These are phyloP conservation scores for Yamadazyma conglobata DNA, from an alignment of 1,139 yeast genomes.

Conservation along the genomic window DNA sequence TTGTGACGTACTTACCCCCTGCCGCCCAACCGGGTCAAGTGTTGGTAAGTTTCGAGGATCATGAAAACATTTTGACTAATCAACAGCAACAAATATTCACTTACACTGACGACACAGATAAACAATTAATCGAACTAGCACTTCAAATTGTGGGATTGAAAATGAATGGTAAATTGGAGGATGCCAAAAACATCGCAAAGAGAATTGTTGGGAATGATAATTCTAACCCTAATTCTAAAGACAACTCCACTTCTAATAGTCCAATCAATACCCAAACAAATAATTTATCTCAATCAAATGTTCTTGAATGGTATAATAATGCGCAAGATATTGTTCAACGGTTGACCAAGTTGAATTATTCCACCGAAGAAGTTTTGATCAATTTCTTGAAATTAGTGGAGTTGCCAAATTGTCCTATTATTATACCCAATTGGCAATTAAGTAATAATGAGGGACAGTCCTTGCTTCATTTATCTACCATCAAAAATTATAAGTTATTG, in stretches of 20 bases:
- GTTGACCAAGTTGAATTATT: slow-evolving; percentile 41
- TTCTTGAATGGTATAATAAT: slow-evolving; percentile 47
- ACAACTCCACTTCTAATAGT: slow-evolving; percentile 8
- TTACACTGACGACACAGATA: slow-evolving; percentile 87
- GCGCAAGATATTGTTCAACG: slow-evolving; percentile 50
- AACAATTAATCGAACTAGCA: slow-evolving; percentile 88
- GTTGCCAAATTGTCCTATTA: slow-evolving; percentile 57
- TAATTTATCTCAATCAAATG: slow-evolving; percentile 9
- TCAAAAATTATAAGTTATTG: slow-evolving; percentile 65
- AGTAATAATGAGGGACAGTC: slow-evolving; percentile 84
- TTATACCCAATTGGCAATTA: slow-evolving; percentile 74
- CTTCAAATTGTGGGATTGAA: slow-evolving; percentile 90
- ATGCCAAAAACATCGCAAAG: slow-evolving; percentile 86
- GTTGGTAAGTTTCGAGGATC: slow-evolving; percentile 71
- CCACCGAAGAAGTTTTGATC: slow-evolving; percentile 58
- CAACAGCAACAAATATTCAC: slow-evolving; percentile 67
- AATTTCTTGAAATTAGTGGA: slow-evolving; percentile 64
- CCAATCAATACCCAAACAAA: slow-evolving; percentile 10
- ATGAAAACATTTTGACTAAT: slow-evolving; percentile 30
- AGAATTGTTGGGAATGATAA: slow-evolving; percentile 69
- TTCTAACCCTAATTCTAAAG: slow-evolving; percentile 12
- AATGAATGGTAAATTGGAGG: slow-evolving; percentile 92
- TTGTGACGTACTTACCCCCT: slow-evolving; percentile 91
- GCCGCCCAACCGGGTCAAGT: slow-evolving; percentile 89
- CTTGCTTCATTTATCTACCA: slow-evolving; percentile 76